Percentiles rank a stretch among this genome's conserved stretches.
These are phyloP conservation scores for Beauveria bassiana DNA, from an alignment of 2,329 filamentous ascomycete species.

Conservation along the genomic window DNA sequence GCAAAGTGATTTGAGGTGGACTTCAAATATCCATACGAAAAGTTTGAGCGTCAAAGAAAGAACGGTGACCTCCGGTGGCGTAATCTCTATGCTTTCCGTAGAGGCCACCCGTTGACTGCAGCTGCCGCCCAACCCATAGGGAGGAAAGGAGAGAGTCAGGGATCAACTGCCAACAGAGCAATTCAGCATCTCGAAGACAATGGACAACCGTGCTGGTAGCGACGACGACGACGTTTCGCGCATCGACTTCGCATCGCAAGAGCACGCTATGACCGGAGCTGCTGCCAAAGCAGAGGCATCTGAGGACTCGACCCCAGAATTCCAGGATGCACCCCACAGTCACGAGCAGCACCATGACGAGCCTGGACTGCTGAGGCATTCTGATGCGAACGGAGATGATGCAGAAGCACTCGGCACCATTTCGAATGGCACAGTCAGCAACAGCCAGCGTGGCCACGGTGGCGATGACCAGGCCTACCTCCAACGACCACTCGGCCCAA, in stretches of 20 bases:
- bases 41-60: not conserved
- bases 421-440: slow-evolving; percentile 32
- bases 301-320: slow-evolving; percentile 18
- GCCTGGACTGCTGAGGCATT: slow-evolving; percentile 36
- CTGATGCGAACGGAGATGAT: slow-evolving; percentile 26
- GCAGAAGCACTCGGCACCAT: slow-evolving; percentile 23
- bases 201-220: slow-evolving; percentile 40
- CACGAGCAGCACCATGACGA: slow-evolving; percentile 44
- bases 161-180: not conserved
- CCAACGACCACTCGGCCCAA: slow-evolving; percentile 60
- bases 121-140: not conserved
- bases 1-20: not conserved
- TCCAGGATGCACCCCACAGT: slow-evolving; percentile 34
- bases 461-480: slow-evolving; percentile 28
- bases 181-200: slow-evolving; percentile 10
- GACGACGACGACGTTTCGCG: slow-evolving; percentile 36
- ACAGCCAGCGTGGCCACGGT: slow-evolving; percentile 31
- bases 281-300: slow-evolving; percentile 5
- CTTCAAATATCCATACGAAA: not conserved
- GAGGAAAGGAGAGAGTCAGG: not conserved
- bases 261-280: slow-evolving; percentile 20
- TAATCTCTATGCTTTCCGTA: not conserved
- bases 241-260: slow-evolving; percentile 32
- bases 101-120: not conserved
- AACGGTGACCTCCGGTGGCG: not conserved